Percentiles rank a stretch among this genome's conserved stretches.
Evolutionary conservation across 2,329 filamentous ascomycete genomes (phyloP).

Genomic region (Fusarium kyushuense): DNA sequence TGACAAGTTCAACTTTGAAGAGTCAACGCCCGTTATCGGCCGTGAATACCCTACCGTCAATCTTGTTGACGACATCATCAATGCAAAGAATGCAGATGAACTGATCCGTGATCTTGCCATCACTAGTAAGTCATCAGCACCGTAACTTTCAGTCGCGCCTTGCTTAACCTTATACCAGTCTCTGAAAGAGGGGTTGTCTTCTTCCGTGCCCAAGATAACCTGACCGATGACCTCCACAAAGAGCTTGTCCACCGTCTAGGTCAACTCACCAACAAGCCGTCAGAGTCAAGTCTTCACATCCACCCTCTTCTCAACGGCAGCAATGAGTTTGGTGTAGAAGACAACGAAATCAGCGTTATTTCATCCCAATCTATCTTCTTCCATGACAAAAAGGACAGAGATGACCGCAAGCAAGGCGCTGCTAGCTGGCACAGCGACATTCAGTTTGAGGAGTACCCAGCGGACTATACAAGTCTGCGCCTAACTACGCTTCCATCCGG

Average conservation of each 20-base stretch:
- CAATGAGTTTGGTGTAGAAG: slow-evolving; percentile 63
- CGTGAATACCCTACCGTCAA: slow-evolving; percentile 65
- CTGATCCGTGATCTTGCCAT: slow-evolving; percentile 71
- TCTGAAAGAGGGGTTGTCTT: slow-evolving; percentile 74
- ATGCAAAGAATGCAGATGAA: slow-evolving; percentile 66
- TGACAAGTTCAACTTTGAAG: slow-evolving; percentile 46
- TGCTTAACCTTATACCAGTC: slow-evolving; percentile 55
- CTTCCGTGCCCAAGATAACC: slow-evolving; percentile 69
- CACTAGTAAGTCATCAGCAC: slow-evolving; percentile 58
- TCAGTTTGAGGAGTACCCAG: slow-evolving; percentile 66
- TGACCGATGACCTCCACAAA: slow-evolving; percentile 71
- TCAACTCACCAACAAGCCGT: slow-evolving; percentile 68
- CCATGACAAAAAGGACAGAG: slow-evolving; percentile 33
- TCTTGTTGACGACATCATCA: slow-evolving; percentile 58
- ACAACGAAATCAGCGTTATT: slow-evolving; percentile 71
- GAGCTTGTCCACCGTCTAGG: slow-evolving; percentile 69
- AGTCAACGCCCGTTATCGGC: slow-evolving; percentile 63
- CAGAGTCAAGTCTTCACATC: slow-evolving; percentile 69
- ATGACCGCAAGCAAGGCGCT: slow-evolving; percentile 49
- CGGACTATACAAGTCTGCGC: slow-evolving; percentile 68
- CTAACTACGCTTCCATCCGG: slow-evolving; percentile 64
- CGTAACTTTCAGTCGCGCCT: rapidly evolving
- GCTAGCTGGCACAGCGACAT: slow-evolving; percentile 64
- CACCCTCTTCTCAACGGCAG: slow-evolving; percentile 68
- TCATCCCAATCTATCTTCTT: slow-evolving; percentile 53